Evolutionary conservation across 495 filamentous ascomycete genomes (phyloP).

Genomic region (Podospora fimiseda): DNA sequence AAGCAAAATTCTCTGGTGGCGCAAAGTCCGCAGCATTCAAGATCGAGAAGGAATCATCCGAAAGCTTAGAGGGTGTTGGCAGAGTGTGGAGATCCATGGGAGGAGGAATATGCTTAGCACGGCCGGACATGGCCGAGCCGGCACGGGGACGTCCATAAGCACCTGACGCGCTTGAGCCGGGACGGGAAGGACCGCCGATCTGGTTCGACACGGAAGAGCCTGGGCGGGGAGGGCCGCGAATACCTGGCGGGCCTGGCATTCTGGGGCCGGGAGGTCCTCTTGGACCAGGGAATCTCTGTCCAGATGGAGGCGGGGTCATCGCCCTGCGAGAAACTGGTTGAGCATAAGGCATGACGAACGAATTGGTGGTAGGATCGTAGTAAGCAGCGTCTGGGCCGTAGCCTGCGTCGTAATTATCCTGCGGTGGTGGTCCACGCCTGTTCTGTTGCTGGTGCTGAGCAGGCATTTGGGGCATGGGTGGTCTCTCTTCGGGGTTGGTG

Average conservation of each 20-base stretch:
- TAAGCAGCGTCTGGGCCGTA: constrained; percentile 58
- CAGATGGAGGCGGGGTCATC: constrained; percentile 91
- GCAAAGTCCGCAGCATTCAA: constrained; percentile 75
- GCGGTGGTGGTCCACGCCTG: constrained; percentile 7
- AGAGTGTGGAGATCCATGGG: constrained; percentile 67
- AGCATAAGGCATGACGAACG: constrained; percentile 72
- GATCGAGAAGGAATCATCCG: constrained; percentile 71
- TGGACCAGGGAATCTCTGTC: constrained; percentile 57
- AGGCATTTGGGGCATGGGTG: constrained; percentile 35
- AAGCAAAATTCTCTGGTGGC: constrained; percentile 62
- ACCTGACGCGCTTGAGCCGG: constrained; percentile 55
- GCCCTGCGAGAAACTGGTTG: constrained; percentile 81
- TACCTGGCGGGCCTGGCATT: constrained; percentile 19
- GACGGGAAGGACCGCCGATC: constrained; percentile 35
- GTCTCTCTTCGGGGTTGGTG: constrained; percentile 47
- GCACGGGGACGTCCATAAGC: constrained; percentile 43
- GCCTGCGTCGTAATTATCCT: constrained; percentile 57
- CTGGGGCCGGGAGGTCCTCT: constrained; percentile 14
- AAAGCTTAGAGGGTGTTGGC: constrained; percentile 80
- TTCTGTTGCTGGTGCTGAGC: constrained; percentile 27
- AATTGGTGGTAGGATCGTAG: constrained; percentile 69
- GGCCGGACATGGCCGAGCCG: constrained; percentile 29
- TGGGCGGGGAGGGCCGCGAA: constrained; percentile 9
- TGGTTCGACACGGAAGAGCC: constrained; percentile 1
- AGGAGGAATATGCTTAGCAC: constrained; percentile 65